A percentile compares a stretch with the other conserved stretches of the same genome.
These are phyloP conservation scores for Penicillium desertorum DNA, from an alignment of 495 filamentous ascomycete species.

Conservation along the genomic window DNA sequence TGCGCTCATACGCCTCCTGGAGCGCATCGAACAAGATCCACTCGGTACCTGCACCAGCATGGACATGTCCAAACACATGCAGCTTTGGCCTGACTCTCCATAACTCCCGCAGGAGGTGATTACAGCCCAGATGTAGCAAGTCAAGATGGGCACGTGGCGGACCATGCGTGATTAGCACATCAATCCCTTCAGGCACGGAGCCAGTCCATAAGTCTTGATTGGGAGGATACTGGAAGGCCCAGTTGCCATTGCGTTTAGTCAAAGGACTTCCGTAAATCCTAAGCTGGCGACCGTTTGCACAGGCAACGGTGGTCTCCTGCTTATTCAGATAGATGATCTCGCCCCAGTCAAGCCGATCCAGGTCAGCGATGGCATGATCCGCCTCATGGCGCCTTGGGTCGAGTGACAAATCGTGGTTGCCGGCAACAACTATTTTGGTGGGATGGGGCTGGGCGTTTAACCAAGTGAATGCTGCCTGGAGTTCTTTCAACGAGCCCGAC, in stretches of 20 bases:
- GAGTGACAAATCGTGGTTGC: conserved; percentile 72
- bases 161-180: conserved; percentile 75
- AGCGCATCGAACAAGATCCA: conserved; percentile 24
- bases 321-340: conserved; percentile 54
- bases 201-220: conserved; percentile 27
- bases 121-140: conserved; percentile 56
- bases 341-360: conserved; percentile 41
- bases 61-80: conserved; percentile 78
- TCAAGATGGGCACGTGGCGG: conserved; percentile 62
- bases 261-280: conserved; percentile 56
- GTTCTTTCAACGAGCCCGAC: conserved; percentile 55
- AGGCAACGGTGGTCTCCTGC: conserved; percentile 42
- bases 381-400: conserved; percentile 41
- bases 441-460: conserved; percentile 56
- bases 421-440: conserved; percentile 67
- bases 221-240: conserved; percentile 50
- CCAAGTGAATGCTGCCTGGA: conserved; percentile 66
- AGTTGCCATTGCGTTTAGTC: conserved; percentile 49
- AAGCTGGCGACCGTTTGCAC: conserved; percentile 50
- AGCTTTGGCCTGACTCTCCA: conserved; percentile 66
- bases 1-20: conserved; percentile 25
- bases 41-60: conserved; percentile 56
- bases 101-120: conserved; percentile 58
- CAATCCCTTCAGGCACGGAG: conserved; percentile 60
- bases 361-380: conserved; percentile 9